A percentile compares a stretch with the other conserved stretches of the same genome.
Conservation (phyloP, 2,329 filamentous ascomycete species). For the Chalaropsis thielavioides region DNA sequence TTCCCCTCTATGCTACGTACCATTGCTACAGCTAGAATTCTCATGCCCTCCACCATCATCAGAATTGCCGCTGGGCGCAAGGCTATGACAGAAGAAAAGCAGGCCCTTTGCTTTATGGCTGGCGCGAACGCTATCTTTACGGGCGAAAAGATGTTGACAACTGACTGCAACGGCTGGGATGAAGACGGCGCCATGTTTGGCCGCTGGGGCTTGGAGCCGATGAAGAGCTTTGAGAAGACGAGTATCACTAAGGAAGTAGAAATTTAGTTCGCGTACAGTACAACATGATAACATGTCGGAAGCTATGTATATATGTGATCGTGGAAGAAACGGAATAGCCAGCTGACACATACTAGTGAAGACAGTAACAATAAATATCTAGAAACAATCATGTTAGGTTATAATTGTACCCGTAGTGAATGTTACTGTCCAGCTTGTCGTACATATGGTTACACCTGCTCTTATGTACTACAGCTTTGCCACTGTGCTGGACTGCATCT, state of each 20-base stretch:
- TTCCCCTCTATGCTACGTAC: conserved; percentile 71
- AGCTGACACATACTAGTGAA: too few species aligned
- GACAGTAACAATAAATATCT: background rate
- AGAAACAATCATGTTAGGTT: background rate
- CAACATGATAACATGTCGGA: too few species aligned
- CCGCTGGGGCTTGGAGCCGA: conserved; percentile 66
- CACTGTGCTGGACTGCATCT: background rate
- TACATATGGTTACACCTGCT: too few species aligned
- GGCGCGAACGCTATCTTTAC: conserved; percentile 93
- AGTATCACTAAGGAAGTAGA: background rate
- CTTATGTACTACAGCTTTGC: background rate
- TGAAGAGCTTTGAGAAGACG: conserved; percentile 40
- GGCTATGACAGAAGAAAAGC: conserved; percentile 75
- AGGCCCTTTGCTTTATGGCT: conserved; percentile 77
- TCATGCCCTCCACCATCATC: conserved; percentile 77
- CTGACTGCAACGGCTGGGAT: conserved; percentile 80
- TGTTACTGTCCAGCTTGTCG: too few species aligned
- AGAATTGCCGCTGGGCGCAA: conserved; percentile 73
- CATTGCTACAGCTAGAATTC: conserved; percentile 65
- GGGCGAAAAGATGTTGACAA: conserved; percentile 90
- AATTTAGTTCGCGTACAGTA: background rate
- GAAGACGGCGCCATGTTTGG: conserved; percentile 75
- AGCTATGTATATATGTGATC: background rate
- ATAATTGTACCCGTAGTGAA: too few species aligned
- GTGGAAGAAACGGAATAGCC: too few species aligned